These are phyloP conservation scores for Fusarium chaquense DNA, from an alignment of 2,329 filamentous ascomycete species.

Conservation along the genomic window DNA sequence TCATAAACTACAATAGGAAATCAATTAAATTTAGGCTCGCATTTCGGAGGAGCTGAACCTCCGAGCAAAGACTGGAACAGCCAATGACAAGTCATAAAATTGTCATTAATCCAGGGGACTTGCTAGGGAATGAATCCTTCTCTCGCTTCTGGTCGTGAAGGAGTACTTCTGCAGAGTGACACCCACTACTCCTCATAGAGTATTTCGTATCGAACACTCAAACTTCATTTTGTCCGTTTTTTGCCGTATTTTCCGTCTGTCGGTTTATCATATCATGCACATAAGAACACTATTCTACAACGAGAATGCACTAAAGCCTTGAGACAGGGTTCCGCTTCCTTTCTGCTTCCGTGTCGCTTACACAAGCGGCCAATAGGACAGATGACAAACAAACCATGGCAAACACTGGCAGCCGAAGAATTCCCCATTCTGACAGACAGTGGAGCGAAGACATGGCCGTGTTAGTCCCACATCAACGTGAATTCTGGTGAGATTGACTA, in stretches of 20 bases:
- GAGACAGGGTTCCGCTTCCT: not conserved
- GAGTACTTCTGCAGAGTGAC: not conserved
- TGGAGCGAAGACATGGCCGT: not conserved
- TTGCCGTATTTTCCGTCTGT: not conserved
- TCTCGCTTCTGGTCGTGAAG: not conserved
- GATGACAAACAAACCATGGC: not conserved
- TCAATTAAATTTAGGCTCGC: not conserved
- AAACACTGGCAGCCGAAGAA: not conserved
- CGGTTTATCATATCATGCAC: not conserved
- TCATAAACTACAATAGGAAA: no score
- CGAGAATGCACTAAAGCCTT: not conserved
- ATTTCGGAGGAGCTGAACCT: not conserved
- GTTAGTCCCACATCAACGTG: not conserved
- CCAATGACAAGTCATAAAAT: not conserved
- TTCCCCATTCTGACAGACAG: not conserved
- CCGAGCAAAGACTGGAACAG: rapidly evolving
- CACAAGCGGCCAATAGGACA: not conserved
- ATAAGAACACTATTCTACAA: not conserved
- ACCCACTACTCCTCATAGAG: rapidly evolving
- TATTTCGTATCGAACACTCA: not conserved
- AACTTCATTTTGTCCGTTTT: not conserved
- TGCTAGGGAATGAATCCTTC: not conserved
- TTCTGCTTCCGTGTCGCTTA: not conserved
- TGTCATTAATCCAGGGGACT: no score
- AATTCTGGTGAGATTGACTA: rapidly evolving